A percentile compares a stretch with the other conserved stretches of the same genome.
phyloP scores from a whole-genome alignment of 2,329 filamentous ascomycete genomes.

The Aurifilum marmelostoma region DNA sequence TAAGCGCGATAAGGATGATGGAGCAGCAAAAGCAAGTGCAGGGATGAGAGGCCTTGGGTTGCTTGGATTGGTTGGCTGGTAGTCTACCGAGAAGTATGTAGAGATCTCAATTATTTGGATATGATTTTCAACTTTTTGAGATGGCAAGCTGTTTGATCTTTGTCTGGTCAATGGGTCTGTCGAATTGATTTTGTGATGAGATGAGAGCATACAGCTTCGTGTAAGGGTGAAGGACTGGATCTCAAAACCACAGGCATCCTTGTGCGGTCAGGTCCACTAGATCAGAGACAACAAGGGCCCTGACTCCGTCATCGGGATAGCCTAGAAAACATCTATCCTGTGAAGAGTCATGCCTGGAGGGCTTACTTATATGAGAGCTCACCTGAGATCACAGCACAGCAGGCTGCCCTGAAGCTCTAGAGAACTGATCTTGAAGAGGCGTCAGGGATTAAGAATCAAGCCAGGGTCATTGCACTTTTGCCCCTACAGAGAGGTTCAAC shows the following conservation, averaged over 20 bases:
- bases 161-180: background rate
- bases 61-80: background rate
- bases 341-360: conserved; percentile 18
- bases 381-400: conserved; percentile 2
- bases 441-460: background rate
- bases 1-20: conserved; percentile 1
- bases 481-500: conserved; percentile 23
- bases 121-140: background rate
- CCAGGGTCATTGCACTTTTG: background rate
- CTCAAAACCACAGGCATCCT: background rate
- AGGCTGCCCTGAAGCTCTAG: background rate
- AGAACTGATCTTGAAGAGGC: background rate
- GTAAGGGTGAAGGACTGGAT: background rate
- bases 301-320: conserved; percentile 29
- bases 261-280: conserved; percentile 9
- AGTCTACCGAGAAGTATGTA: no score
- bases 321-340: conserved; percentile 18
- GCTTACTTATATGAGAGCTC: background rate
- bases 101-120: background rate
- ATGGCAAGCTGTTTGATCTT: background rate
- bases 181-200: background rate
- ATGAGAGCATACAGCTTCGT: background rate
- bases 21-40: background rate
- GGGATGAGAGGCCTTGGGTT: background rate
- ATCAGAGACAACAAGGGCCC: conserved; percentile 9